Evolutionary conservation across 768 basidiomycete genomes (phyloP), one percentile per base, ranked within the genome.

Genomic region (Lactifluus echinatus): DNA sequence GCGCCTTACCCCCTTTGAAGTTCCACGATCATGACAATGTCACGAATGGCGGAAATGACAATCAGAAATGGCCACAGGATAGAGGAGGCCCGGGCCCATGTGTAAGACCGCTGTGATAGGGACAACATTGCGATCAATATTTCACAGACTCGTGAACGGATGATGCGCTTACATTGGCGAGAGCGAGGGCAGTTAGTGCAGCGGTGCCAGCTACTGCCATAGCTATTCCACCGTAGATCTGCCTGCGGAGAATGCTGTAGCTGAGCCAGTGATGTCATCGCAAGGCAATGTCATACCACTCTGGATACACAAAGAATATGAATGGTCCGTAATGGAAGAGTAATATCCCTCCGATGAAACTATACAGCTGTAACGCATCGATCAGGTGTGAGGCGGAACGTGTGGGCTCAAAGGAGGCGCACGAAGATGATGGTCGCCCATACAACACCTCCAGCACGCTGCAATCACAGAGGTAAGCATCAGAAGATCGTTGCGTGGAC

Each of bases 21-120:
- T 70, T 86, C 73, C 67, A 85, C 81, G 67, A 87, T 83, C 81
- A 87, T 87, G 59, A 85, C 66, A 66, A 84, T 82, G 40, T 80
- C 83, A 56, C 85, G 79, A 55, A 87, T 67, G 26, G 79, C 79
- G 65, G 73, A 76, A 57, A 83, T 77, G 69, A 85, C 74, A 65
- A 88, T 82, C 56, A 85, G 56, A 68, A 87, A 82, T 2, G 84
- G 84, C 86, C 85, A 88, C 34, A 84, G 62, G 72, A 84, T 82
- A 64, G 79, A 79, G 70, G 75, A 74, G 3, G 78, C 82, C 61
- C 83, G 76, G 53, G 77, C 77, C 80, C 82, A 87, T 63, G 79
- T 77, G 71, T 83, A 84, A 55, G 86, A 87, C 72, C 80, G 76
- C 85, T 87, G 68, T 49, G 50, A 57, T 53, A 57, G 44, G 46